Conservation (phyloP, 805 yeast species). For the Scheffersomyces ergatensis region DNA sequence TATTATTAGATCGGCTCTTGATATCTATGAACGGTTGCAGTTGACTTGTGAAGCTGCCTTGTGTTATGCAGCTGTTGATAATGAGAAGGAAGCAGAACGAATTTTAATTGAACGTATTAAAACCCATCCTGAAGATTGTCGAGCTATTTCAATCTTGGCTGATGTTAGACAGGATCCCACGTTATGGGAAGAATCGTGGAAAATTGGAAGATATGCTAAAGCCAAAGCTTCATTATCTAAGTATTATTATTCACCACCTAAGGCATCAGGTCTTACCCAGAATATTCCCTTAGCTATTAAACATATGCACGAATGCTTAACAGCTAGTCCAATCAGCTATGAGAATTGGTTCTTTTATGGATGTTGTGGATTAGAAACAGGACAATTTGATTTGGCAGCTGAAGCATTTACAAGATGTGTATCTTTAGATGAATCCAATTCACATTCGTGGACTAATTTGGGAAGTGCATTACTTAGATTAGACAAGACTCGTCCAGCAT, state of each 20-base stretch:
- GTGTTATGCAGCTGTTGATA: slow-evolving; percentile 85
- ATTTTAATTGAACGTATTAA: slow-evolving; percentile 54
- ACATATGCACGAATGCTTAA: slow-evolving; percentile 73
- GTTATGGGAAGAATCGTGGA: slow-evolving; percentile 87
- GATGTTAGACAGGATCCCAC: slow-evolving; percentile 76
- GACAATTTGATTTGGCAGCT: slow-evolving; percentile 72
- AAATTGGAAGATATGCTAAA: slow-evolving; percentile 71
- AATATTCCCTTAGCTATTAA: slow-evolving; percentile 54
- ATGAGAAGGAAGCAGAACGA: slow-evolving; percentile 61
- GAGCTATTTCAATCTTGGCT: slow-evolving; percentile 82
- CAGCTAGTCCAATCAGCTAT: slow-evolving; percentile 67
- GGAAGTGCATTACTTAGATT: slow-evolving; percentile 72
- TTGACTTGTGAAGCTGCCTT: slow-evolving; percentile 82
- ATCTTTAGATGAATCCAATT: slow-evolving; percentile 73
- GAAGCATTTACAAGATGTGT: slow-evolving; percentile 93
- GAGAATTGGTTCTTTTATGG: slow-evolving; percentile 94
- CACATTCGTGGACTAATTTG: slow-evolving; percentile 89
- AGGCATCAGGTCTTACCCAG: slow-evolving; percentile 46
- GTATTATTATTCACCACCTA: slow-evolving; percentile 67
- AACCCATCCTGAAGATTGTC: slow-evolving; percentile 68
- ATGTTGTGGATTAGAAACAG: slow-evolving; percentile 76
- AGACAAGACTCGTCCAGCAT: slow-evolving; percentile 73
- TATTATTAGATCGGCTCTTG: slow-evolving; percentile 80
- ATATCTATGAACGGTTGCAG: slow-evolving; percentile 77
- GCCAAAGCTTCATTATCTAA: slow-evolving; percentile 84